These are phyloP conservation scores for Poterioochromonas sp. DNA, from an alignment of 352 stramenopile species.

Conservation along the genomic window DNA sequence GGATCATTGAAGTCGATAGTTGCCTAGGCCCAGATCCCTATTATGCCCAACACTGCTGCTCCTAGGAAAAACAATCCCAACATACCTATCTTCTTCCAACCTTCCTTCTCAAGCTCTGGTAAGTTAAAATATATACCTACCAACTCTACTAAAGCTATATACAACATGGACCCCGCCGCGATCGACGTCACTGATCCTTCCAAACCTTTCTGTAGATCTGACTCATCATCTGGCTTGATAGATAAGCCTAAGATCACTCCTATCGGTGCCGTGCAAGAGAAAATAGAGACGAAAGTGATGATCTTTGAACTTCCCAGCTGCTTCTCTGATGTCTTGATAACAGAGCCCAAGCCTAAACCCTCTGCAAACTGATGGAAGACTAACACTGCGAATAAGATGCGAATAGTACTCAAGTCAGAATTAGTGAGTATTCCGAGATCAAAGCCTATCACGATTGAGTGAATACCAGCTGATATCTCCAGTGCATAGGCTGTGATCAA, in stretches of 20 bases:
- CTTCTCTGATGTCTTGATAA: neutral
- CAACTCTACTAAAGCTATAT: neutral
- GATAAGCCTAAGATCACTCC: conserved; percentile 4
- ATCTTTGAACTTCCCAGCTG: neutral
- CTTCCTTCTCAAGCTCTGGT: neutral
- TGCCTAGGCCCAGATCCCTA: neutral
- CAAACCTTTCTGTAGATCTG: too few relatives aligned
- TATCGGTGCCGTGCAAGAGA: neutral
- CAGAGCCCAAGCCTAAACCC: neutral
- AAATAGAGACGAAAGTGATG: neutral
- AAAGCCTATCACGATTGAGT: neutral
- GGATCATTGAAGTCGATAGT: too few relatives aligned
- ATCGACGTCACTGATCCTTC: neutral
- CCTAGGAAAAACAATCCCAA: neutral
- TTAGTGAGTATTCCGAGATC: neutral
- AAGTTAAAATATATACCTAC: neutral
- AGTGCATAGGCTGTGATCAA: neutral
- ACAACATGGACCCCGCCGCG: neutral
- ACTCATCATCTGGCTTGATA: too few relatives aligned
- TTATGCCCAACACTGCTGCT: neutral
- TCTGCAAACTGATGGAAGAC: conserved; percentile 12
- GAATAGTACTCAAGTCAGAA: neutral
- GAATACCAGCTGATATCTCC: conserved; percentile 5
- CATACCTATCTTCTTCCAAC: neutral
- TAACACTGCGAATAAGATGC: neutral